phyloP scores from a whole-genome alignment of 73 alveolate genomes.

The Urostyla sp. region DNA sequence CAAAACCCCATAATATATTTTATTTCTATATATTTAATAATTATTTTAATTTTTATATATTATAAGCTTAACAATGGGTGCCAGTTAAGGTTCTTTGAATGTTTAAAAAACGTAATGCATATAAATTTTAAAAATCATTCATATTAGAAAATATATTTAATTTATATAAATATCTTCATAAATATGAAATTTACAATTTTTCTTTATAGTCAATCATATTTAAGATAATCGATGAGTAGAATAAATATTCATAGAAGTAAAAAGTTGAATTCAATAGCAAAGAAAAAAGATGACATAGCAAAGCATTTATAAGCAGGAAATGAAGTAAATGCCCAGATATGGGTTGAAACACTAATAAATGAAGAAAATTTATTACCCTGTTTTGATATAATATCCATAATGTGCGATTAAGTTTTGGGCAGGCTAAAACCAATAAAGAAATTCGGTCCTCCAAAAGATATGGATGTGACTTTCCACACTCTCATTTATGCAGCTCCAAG shows the following conservation, averaged over 20 bases:
- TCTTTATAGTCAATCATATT: neutral
- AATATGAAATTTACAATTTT: neutral
- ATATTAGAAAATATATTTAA: no score
- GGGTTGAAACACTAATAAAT: constrained; percentile 65
- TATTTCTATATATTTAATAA: no score
- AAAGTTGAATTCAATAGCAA: constrained; percentile 45
- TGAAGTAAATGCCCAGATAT: constrained; percentile 59
- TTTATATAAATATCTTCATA: no score
- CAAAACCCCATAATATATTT: no score
- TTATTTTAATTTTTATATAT: no score
- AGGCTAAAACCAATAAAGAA: constrained; percentile 46
- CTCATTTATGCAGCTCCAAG: constrained; percentile 42
- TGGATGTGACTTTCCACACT: constrained; percentile 47
- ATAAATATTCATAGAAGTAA: constrained; percentile 56
- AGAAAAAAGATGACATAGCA: constrained; percentile 56
- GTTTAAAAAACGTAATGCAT: no score
- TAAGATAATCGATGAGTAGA: constrained; percentile 41
- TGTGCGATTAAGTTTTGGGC: constrained; percentile 56
- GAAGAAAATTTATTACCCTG: constrained; percentile 55
- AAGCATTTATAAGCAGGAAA: constrained; percentile 60
- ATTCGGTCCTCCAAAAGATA: constrained; percentile 56
- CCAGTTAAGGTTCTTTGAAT: no score
- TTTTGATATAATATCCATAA: constrained; percentile 39
- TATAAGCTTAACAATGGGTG: no score
- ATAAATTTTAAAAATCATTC: no score